These are phyloP conservation scores for Fusarium miscanthi DNA, from an alignment of 2,329 filamentous ascomycete species.

Conservation along the genomic window DNA sequence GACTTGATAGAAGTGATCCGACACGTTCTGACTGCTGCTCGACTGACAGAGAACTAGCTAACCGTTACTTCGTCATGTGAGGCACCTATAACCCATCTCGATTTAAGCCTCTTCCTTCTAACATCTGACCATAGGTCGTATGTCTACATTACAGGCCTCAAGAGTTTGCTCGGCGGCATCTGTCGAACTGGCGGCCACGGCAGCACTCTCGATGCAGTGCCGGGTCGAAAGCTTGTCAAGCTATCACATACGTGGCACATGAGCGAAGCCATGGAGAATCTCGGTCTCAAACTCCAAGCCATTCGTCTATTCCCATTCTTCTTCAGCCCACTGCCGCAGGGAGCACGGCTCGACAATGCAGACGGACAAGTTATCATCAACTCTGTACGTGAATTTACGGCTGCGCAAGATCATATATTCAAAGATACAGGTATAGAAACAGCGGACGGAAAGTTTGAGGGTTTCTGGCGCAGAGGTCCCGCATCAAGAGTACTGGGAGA, in stretches of 20 bases:
- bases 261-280: background rate
- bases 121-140: background rate
- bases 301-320: slow-evolving; percentile 13
- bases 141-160: slow-evolving; percentile 2
- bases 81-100: fast-evolving
- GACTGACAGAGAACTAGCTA: background rate
- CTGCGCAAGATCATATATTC: background rate
- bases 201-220: background rate
- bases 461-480: background rate
- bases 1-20: background rate
- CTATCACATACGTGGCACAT: slow-evolving; percentile 16
- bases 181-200: background rate
- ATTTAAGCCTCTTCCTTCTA: fast-evolving
- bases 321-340: background rate
- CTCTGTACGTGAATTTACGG: background rate
- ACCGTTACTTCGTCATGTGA: slow-evolving; percentile 16
- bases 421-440: background rate
- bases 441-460: background rate
- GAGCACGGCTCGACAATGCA: background rate
- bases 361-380: background rate
- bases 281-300: slow-evolving; percentile 2
- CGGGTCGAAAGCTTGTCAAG: background rate
- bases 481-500: background rate
- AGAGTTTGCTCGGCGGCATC: slow-evolving; percentile 10
- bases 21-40: background rate